Percentiles rank a stretch among this genome's conserved stretches.
phyloP scores from a whole-genome alignment of 140 eudicot species.

The Stevia rebaudiana region DNA sequence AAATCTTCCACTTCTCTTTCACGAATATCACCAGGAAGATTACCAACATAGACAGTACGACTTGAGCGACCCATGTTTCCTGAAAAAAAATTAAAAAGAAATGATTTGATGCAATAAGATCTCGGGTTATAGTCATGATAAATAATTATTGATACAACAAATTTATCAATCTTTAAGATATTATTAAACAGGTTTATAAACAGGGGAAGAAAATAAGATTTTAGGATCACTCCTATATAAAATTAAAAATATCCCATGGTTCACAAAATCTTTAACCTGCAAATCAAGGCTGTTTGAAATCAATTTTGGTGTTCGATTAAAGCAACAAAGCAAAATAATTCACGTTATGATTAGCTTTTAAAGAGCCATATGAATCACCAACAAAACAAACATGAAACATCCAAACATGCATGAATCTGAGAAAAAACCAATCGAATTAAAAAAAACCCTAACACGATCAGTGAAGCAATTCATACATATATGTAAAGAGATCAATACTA shows the following conservation, averaged over 20 bases:
- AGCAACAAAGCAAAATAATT: not conserved
- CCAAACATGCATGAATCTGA: not conserved
- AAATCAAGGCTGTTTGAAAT: too few species aligned
- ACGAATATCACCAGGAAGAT: constrained; percentile 84
- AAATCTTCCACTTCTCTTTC: constrained; percentile 84
- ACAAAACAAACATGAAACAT: not conserved
- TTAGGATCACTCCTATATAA: not conserved
- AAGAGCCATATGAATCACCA: not conserved
- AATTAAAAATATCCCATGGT: too few species aligned
- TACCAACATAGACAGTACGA: constrained; percentile 78
- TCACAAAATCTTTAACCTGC: too few species aligned
- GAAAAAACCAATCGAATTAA: too few species aligned
- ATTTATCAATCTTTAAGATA: not conserved
- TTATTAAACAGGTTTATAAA: not conserved
- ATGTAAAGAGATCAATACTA: too few species aligned
- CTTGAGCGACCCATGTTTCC: constrained; percentile 39
- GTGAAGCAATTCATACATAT: too few species aligned
- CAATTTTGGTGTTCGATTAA: not conserved
- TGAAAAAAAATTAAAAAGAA: not conserved
- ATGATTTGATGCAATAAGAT: constrained; percentile 6
- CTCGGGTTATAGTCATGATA: not conserved
- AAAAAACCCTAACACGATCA: too few species aligned
- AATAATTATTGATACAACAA: not conserved
- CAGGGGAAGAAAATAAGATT: not conserved
- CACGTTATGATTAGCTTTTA: not conserved